Base-by-base conservation (phyloP, 1,284 basidiomycete species). In the Sparassis latifolia region DNA sequence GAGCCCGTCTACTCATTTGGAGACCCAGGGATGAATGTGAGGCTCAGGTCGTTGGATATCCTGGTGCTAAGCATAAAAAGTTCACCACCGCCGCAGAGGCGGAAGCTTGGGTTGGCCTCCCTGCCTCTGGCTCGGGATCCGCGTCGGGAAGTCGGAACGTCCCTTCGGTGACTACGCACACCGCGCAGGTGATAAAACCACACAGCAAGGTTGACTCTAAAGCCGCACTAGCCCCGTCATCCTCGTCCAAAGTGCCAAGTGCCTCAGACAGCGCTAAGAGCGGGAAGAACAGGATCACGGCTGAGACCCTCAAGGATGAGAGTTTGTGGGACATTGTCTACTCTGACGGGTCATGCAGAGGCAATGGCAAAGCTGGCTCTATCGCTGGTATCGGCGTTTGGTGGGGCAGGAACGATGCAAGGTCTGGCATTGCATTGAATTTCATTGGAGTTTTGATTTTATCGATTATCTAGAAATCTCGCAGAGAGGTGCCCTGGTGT, bases 281-380 rank as follows among this genome's bases (percentile, higher is more conserved):
- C 49, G 2, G 33, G 31, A 39, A 33, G 37, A 27, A 40, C 48
- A 5, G 48, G 42, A 3, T 53, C 49, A 38, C 31, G 20, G 48
- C 30, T 49, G 58, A 57, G 48, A 47, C 4, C 37, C 51, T 61
- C 37, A 45, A 52, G 40, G 60, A 62, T 43, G 58, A 58, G 47
- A 50, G 50, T 1, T 57, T 54, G n/a, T 74, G 69, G 59, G 66
- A 75, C 45, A 68, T 83, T 10, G 87, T 92, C 2, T 93, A 88
- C 61, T 82, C 76, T 20, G 91, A 94, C 63, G 91, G 92, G 7
- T 85, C 90, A 1, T 91, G 89, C 50, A 79, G 77, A 57, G 78
- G 80, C 3, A 94, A 94, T 59, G 92, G 91, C 0, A 66, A 77
- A 60, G 31, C 31, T 4, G 76, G 73, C 4, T 74, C 83, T 0